Conservation (phyloP, 1,284 basidiomycete genomes). For the Stygiomarasmius scandens region DNA sequence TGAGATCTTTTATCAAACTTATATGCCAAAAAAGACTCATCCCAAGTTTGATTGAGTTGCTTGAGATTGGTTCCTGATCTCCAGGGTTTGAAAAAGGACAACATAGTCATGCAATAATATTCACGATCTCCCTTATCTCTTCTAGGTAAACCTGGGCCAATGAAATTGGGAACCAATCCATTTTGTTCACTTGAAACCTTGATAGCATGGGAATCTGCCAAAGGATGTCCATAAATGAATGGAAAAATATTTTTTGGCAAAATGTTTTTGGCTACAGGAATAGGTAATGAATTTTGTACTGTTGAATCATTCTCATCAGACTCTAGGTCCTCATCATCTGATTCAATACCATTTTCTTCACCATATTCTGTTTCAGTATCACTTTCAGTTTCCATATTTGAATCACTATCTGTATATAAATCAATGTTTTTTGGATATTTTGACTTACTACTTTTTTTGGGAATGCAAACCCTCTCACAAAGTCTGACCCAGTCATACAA, state of each 20-base stretch:
- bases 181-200: not conserved
- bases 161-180: not conserved
- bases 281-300: constrained; percentile 3
- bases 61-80: constrained; percentile 17
- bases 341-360: constrained; percentile 12
- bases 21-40: constrained; percentile 16
- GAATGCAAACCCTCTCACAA: constrained; percentile 9
- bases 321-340: not conserved
- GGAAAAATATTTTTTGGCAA: constrained; percentile 11
- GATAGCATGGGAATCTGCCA: not conserved
- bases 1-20: constrained; percentile 6
- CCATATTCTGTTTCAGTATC: too few relatives aligned
- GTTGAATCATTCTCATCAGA: not conserved
- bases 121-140: too few relatives aligned
- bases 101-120: too few relatives aligned
- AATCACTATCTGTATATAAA: constrained; percentile 26
- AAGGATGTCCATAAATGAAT: too few relatives aligned
- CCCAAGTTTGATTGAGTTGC: constrained; percentile 9
- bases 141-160: too few relatives aligned
- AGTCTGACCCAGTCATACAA: constrained; percentile 13
- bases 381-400: too few relatives aligned
- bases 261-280: constrained; percentile 3
- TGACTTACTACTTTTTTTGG: constrained; percentile 5
- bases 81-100: constrained; percentile 20
- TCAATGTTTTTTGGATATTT: constrained; percentile 29